Base-by-base conservation (phyloP, 2,329 filamentous ascomycete species). In the Ceratocystiopsis sp. region DNA sequence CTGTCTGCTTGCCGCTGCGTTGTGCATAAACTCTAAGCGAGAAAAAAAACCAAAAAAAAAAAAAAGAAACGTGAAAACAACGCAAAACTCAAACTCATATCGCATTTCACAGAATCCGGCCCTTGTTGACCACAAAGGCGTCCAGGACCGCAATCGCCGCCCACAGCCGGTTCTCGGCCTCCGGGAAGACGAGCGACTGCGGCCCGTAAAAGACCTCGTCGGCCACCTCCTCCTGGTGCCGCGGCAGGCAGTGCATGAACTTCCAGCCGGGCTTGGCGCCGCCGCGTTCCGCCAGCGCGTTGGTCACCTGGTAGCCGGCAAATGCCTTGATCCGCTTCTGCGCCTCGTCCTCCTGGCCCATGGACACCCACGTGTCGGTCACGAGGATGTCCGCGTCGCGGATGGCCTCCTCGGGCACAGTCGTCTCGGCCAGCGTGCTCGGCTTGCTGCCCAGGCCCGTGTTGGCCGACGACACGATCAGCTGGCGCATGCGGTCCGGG, bases 191-290 rank as follows among this genome's bases (percentile, higher is more conserved):
- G 21, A 98, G 66, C 35, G 84, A 93, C 54, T 80, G 73, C 0
- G 75, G 69, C 40, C 84, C 78, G 61, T 96, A 95, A 57, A 98
- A 96, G 2, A 98, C 87, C 56, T 91, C 86, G 55, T 98, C 89
- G 45, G 73, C 77, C 33, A 98, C 91, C 64, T 98, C 91, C 60
- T 98, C 89, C 0, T 75, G 74, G 57, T 98, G 87, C 49, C 91
- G 75, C 14, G 91, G 91, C 46, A 98, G 63, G 59, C 91, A 98
- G 66, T 98, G 91, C 91, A 98, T 95, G 60, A 98, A 98, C 61
- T 84, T 86, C 91, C 91, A 98, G 49, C 73, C 73, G 14, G 80
- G 69, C 59, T 91, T 93, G 37, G 91, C 91, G 17, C 85, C 87
- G 37, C 86, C 87, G 41, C 78, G 71, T 61, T 79, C 73, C 2